These are phyloP conservation scores for Cladophialophora chaetospira DNA, from an alignment of 2,329 filamentous ascomycete genomes.

Conservation along the genomic window DNA sequence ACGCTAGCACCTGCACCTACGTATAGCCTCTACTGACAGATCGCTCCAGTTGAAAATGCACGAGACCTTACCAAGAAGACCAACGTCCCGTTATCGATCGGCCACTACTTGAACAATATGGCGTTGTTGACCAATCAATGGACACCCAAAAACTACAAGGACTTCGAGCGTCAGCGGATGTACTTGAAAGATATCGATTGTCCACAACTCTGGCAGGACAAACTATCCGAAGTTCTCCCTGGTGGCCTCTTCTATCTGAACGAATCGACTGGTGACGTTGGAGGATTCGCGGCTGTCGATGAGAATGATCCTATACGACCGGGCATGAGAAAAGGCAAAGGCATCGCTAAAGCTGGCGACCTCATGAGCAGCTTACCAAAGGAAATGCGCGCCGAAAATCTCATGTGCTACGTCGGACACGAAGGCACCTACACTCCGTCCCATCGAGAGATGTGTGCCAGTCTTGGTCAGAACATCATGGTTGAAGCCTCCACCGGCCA, in stretches of 20 bases:
- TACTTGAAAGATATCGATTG: slow-evolving; percentile 98
- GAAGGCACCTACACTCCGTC: slow-evolving; percentile 96
- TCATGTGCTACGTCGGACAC: slow-evolving; percentile 98
- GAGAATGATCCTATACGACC: slow-evolving; percentile 46
- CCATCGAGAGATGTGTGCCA: slow-evolving; percentile 97
- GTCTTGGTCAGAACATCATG: slow-evolving; percentile 96
- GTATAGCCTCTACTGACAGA: slow-evolving; percentile 14
- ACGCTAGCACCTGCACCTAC: slow-evolving; percentile 37
- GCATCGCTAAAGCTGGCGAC: slow-evolving; percentile 75
- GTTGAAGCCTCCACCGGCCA: slow-evolving; percentile 75
- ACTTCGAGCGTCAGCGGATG: slow-evolving; percentile 78
- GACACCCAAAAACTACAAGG: slow-evolving; percentile 71
- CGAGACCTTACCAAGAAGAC: slow-evolving; percentile 73
- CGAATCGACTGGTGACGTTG: slow-evolving; percentile 65
- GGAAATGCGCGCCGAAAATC: slow-evolving; percentile 88
- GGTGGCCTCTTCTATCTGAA: slow-evolving; percentile 88
- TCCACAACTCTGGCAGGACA: slow-evolving; percentile 80
- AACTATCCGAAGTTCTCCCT: slow-evolving; percentile 75
- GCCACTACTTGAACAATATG: slow-evolving; percentile 90
- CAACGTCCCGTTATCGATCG: slow-evolving; percentile 81
- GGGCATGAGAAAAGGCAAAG: slow-evolving; percentile 54
- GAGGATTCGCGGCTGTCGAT: slow-evolving; percentile 58
- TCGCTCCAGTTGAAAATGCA: slow-evolving; percentile 71
- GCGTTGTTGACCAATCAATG: slow-evolving; percentile 80
- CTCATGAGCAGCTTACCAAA: slow-evolving; percentile 89